Base-by-base conservation (phyloP, 2,329 filamentous ascomycete genomes). In the Pyricularia pennisetigena region DNA sequence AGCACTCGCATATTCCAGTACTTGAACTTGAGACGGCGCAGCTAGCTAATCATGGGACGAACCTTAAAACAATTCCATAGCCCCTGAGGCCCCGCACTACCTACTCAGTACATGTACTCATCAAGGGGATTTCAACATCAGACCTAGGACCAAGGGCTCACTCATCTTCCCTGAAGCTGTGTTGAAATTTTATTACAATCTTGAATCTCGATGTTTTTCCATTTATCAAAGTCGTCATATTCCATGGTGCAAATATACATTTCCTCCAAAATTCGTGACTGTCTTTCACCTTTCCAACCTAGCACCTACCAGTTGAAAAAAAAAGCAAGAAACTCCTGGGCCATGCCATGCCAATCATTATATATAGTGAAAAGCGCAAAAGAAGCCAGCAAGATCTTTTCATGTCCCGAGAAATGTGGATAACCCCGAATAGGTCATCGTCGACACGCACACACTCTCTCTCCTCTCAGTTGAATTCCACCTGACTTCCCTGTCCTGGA, bases 401-500 rank as follows among this genome's bases (percentile, higher is more conserved):
- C 23, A 26, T 23, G n/a, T 23, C n/a, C 57, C n/a, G 23, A 23
- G n/a, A 61, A 23, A 24, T 61, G n/a, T 61, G 9, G 9, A 4
- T 5, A 4, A 23, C 3, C 10, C 57, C 9, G 10, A 24, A 12
- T 61, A 61, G 2, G 57, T 16, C 24, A 10, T 24, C n/a, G 23
- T 6, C 16, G 57, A 23, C 57, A 26, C 57, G n/a, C 57, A 26
- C 16, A 12, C 23, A 14, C 16, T 26, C 57, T 26, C 57, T 61
- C 35, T 41, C 12, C 16, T 41, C 30, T 26, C n/a, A 65, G 32
- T 57, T 57, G 63, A 72, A 75, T 67, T 75, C 74, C 3, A 74
- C 71, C 35, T 71, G 70, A 10, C 64, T 65, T 65, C 72, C 63
- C 74, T 76, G 2, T 74, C 73, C 62, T 76, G 78, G 64, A 76